A percentile compares a stretch with the other conserved stretches of the same genome.
phyloP scores from a whole-genome alignment of 106 monocot genomes.

The Ottelia alismoides region DNA sequence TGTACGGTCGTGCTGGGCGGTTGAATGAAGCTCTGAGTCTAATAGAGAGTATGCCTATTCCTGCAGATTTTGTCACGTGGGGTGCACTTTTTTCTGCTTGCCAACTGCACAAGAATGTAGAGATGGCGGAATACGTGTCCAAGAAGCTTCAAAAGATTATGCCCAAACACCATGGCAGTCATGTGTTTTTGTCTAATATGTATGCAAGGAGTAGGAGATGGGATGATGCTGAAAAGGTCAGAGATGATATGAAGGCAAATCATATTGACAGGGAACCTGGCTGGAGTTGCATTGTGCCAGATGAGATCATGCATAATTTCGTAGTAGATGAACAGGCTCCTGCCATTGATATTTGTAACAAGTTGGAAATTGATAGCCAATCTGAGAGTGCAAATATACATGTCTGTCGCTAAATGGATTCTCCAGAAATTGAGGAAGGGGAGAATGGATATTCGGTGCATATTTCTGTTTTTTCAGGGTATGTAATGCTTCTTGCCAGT shows the following conservation, averaged over 20 bases:
- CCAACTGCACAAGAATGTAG: constrained; percentile 26
- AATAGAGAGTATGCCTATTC: constrained; percentile 50
- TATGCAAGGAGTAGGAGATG: constrained; percentile 48
- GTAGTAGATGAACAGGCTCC: constrained; percentile 1
- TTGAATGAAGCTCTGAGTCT: constrained; percentile 51
- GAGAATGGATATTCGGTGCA: constrained; percentile 1
- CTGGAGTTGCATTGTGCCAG: constrained; percentile 10
- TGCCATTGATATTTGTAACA: neutral
- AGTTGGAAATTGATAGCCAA: neutral
- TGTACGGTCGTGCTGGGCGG: constrained; percentile 72
- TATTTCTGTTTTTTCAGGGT: no score
- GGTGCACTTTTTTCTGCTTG: constrained; percentile 68
- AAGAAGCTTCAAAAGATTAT: constrained; percentile 57
- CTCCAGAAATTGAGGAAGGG: constrained; percentile 4
- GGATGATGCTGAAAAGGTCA: constrained; percentile 40
- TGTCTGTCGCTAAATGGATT: neutral
- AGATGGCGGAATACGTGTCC: constrained; percentile 48
- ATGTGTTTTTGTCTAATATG: constrained; percentile 61
- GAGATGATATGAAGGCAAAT: constrained; percentile 55
- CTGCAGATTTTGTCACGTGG: constrained; percentile 73
- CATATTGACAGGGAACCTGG: constrained; percentile 29
- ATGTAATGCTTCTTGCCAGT: no score
- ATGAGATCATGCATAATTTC: constrained; percentile 7
- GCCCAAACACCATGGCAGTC: constrained; percentile 70
- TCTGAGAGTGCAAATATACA: neutral